Conservation (phyloP, 805 yeast genomes). For the Ogataea dorogensis region DNA sequence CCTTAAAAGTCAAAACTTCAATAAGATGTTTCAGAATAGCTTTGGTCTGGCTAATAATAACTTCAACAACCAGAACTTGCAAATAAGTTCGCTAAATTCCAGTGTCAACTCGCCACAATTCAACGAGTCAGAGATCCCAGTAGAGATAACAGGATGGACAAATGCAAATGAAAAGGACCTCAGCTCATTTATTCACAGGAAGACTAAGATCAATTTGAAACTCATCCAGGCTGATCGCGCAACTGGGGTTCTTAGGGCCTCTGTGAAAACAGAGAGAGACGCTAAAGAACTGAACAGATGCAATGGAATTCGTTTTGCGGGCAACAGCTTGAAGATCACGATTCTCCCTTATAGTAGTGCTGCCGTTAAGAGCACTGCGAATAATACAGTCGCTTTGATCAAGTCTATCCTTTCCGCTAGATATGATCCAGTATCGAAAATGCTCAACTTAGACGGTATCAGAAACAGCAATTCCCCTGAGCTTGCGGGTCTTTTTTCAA, state of each 20-base stretch:
- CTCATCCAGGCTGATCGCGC: slow-evolving; percentile 52
- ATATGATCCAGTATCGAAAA: slow-evolving; percentile 59
- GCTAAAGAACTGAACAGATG: slow-evolving; percentile 59
- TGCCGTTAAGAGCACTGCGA: slow-evolving; percentile 20
- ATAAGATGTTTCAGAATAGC: slow-evolving; percentile 3
- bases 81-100: background rate
- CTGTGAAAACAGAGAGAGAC: slow-evolving; percentile 52
- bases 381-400: slow-evolving; percentile 59
- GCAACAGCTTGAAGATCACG: slow-evolving; percentile 57
- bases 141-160: slow-evolving; percentile 79
- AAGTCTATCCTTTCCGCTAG: slow-evolving; percentile 60
- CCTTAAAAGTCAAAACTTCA: too few relatives aligned
- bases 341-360: slow-evolving; percentile 29
- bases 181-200: slow-evolving; percentile 65
- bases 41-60: slow-evolving; percentile 1
- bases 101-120: slow-evolving; percentile 8
- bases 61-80: background rate
- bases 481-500: slow-evolving; percentile 58
- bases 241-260: slow-evolving; percentile 54
- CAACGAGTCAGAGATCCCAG: slow-evolving; percentile 38
- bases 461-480: slow-evolving; percentile 59
- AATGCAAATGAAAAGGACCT: slow-evolving; percentile 72
- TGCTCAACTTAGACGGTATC: slow-evolving; percentile 69
- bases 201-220: slow-evolving; percentile 53
- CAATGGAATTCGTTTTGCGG: slow-evolving; percentile 82